Evolutionary conservation across 257 asterid genomes (phyloP), one percentile per base, ranked within the genome.

Genomic region (Nicotiana otophora): DNA sequence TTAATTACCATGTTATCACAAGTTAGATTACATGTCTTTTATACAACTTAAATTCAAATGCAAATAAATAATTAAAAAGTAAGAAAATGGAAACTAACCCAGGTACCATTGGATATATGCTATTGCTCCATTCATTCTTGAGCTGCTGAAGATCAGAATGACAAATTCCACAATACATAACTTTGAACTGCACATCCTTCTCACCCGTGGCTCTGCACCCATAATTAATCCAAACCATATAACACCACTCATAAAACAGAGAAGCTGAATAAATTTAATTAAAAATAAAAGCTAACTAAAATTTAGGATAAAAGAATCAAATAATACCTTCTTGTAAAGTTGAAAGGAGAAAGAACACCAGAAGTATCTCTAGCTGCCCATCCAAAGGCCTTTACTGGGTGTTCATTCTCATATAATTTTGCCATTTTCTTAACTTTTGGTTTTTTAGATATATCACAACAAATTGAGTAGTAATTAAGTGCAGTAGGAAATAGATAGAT

Each of bases 311-410:
- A 36, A 9, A 1, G 8, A 20, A 60, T 5, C 11, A 62, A 33
- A 31, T 4, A 62, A 1, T 46, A 82, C 87, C 85, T 82, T 82
- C 85, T 82, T 28, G 85, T 58, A 51, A 85, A 85, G 1, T 82
- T 33, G 72, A 82, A 85, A 30, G 83, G 83, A 54, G 85, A 85
- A 15, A 85, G 83, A 66, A 76, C 16, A 0, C 87, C 87, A 39
- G 81, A 84, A 3, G 68, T 0, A 6, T 81, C 87, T 58, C 78
- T 82, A 39, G 87, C 87, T 55, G 87, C 83, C 85, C 81, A 85
- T 77, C 87, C 87, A 66, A 77, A 82, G 10, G 85, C 83, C 77
- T 77, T 23, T 23, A 67, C 81, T 12, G 81, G 83, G 17, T 78
- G 81, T 16, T 79, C 83, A 26, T 48, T 46, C 39, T 81, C 87